Base-by-base conservation (phyloP, 163 green algal species). In the Scenedesmus sp. region DNA sequence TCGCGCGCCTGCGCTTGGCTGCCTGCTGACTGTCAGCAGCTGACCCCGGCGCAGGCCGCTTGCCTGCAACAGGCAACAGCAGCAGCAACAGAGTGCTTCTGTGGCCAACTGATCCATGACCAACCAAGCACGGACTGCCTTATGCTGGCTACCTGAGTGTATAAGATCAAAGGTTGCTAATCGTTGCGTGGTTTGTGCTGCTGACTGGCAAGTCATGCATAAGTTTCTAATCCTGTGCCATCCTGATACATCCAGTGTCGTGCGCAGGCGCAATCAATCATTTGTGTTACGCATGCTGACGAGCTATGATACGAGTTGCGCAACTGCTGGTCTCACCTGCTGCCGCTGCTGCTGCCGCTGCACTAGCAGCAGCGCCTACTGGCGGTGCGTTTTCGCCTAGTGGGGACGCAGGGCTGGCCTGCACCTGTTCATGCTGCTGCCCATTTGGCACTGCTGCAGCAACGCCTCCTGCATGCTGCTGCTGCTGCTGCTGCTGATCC, bases 401-500 rank as follows among this genome's bases (percentile, higher is more conserved):
- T 4, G 81, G 81, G 12, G 81, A 86, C 34, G 81, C 81, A 18
- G 81, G 81, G 52, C 52, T 66, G 16, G 34, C 1, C 55, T 66
- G 81, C 54, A 66, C 55, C 81, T 86, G 34, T 15, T 86, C 15
- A 52, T 59, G 54, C 81, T 86, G 81, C 81, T 86, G 81, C 15
- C 77, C 77, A 84, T 84, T 84, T 2, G 5, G 23, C 23, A 13
- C 23, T 79, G 70, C 23, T 23, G 23, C 23, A 79, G 70, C 70
- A n/a, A 23, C 70, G 2, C 23, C 70, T 79, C 23, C 70, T 46
- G 34, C 34, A 46, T 46, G 34, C 34, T 46, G 34, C 70, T 23
- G 46, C 5, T 79, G 70, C 70, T 79, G 70, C 23, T 79, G 34
- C 34, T 46, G 70, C 70, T 5, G 46, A 46, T 79, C 20, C 70